A percentile compares a stretch with the other conserved stretches of the same genome.
Evolutionary conservation across 148 eudicot genomes (phyloP).

Genomic region (Hydrangea macrophylla): DNA sequence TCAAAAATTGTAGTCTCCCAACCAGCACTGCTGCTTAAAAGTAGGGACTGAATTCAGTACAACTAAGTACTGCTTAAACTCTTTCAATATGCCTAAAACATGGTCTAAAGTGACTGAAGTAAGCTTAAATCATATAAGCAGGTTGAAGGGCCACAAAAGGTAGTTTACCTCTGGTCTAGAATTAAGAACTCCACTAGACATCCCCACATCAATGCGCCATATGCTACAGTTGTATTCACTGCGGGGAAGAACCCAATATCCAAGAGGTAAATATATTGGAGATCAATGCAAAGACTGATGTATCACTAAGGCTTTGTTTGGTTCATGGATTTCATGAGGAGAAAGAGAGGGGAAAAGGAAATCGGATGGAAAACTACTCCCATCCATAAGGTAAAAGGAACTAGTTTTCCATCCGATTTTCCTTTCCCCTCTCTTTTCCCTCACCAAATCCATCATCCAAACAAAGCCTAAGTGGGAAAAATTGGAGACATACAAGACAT

Average conservation of each 20-base stretch:
- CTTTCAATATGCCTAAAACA: background rate
- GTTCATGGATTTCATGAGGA: too few relatives aligned
- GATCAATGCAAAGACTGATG: conserved; percentile 2
- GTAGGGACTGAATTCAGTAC: too few relatives aligned
- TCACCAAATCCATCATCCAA: background rate
- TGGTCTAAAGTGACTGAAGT: background rate
- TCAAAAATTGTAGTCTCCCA: too few relatives aligned
- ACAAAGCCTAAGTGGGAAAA: background rate
- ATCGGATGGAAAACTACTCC: too few relatives aligned
- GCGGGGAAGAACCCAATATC: conserved; percentile 20
- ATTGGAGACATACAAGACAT: background rate
- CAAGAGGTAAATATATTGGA: background rate
- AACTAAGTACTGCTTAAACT: background rate
- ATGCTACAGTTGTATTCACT: conserved; percentile 81
- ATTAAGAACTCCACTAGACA: conserved; percentile 96
- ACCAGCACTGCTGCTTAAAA: too few relatives aligned
- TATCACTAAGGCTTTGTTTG: too few relatives aligned
- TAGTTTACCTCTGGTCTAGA: conserved; percentile 82
- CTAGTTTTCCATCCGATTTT: too few relatives aligned
- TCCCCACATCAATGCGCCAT: conserved; percentile 98
- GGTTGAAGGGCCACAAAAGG: background rate
- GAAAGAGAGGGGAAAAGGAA: too few relatives aligned
- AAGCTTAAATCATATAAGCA: background rate
- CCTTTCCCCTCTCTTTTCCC: too few relatives aligned
- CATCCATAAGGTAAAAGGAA: too few relatives aligned